A percentile compares a stretch with the other conserved stretches of the same genome.
These are phyloP conservation scores for Colletotrichum filicis DNA, from an alignment of 2,329 filamentous ascomycete species.

Conservation along the genomic window DNA sequence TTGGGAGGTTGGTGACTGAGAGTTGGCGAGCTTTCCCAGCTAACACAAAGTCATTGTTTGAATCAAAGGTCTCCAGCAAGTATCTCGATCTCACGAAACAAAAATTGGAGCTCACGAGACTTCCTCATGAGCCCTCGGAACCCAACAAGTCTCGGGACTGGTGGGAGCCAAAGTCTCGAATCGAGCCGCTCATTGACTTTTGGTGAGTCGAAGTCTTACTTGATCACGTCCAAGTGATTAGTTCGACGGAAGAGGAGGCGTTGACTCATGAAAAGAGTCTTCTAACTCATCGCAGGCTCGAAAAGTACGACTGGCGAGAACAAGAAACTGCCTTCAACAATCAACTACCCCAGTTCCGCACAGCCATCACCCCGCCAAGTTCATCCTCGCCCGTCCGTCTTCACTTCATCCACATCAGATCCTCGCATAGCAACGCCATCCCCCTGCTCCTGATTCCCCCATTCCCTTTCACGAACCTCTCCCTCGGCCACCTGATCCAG, in stretches of 20 bases:
- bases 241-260: background rate
- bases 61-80: conserved; percentile 69
- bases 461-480: conserved; percentile 73
- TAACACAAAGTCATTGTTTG: conserved; percentile 38
- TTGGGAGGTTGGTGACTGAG: background rate
- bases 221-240: background rate
- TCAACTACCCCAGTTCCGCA: conserved; percentile 72
- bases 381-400: conserved; percentile 60
- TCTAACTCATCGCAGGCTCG: conserved; percentile 60
- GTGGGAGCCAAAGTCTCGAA: conserved; percentile 69
- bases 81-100: conserved; percentile 75
- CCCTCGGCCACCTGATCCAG: conserved; percentile 65
- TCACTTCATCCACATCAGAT: conserved; percentile 73
- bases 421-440: conserved; percentile 63
- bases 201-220: conserved; percentile 56
- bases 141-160: conserved; percentile 58
- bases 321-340: conserved; percentile 69
- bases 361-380: conserved; percentile 56
- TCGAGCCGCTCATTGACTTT: conserved; percentile 74
- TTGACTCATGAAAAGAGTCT: background rate
- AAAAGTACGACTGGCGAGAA: conserved; percentile 72
- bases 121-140: conserved; percentile 68
- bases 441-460: conserved; percentile 74
- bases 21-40: conserved; percentile 32
- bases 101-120: conserved; percentile 73